These are phyloP conservation scores for Globisporangium acanthophoron DNA, from an alignment of 352 stramenopile species.

Conservation along the genomic window DNA sequence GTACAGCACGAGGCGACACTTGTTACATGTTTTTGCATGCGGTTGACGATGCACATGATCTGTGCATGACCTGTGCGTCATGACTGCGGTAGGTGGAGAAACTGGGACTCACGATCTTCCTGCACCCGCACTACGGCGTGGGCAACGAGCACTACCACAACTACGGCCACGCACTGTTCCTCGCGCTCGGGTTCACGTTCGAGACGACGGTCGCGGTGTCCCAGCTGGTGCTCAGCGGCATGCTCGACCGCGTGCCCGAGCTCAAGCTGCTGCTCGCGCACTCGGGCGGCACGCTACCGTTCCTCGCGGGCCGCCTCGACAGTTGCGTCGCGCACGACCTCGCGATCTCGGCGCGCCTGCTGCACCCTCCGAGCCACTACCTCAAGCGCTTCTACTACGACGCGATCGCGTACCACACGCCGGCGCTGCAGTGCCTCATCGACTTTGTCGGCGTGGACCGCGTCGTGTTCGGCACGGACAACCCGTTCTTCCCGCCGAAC, in stretches of 20 bases:
- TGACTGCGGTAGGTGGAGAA: slow-evolving; percentile 16
- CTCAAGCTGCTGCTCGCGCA: slow-evolving; percentile 53
- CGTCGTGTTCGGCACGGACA: slow-evolving; percentile 62
- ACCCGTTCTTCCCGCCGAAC: slow-evolving; percentile 56
- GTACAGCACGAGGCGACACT: slow-evolving; percentile 1
- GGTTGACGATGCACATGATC: too few species aligned
- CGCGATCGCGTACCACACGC: slow-evolving; percentile 46
- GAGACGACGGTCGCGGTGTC: slow-evolving; percentile 62
- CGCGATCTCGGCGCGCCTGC: slow-evolving; percentile 28
- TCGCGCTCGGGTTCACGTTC: slow-evolving; percentile 64
- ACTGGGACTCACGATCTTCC: slow-evolving; percentile 43
- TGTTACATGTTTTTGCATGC: too few species aligned
- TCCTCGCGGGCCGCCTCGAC: slow-evolving; percentile 51
- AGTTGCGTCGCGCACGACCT: slow-evolving; percentile 54
- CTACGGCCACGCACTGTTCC: slow-evolving; percentile 51
- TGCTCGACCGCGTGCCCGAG: slow-evolving; percentile 40
- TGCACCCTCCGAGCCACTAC: slow-evolving; percentile 43
- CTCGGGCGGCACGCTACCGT: slow-evolving; percentile 57
- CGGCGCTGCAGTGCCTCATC: slow-evolving; percentile 47
- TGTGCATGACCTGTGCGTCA: background rate
- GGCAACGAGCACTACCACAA: slow-evolving; percentile 52
- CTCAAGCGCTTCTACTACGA: slow-evolving; percentile 64
- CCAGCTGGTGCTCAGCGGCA: slow-evolving; percentile 45
- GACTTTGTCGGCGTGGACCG: slow-evolving; percentile 43
- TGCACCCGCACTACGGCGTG: slow-evolving; percentile 67